A percentile compares a stretch with the other conserved stretches of the same genome.
Evolutionary conservation across 2,329 filamentous ascomycete genomes (phyloP).

Genomic region (Lasiodiplodia sp.): DNA sequence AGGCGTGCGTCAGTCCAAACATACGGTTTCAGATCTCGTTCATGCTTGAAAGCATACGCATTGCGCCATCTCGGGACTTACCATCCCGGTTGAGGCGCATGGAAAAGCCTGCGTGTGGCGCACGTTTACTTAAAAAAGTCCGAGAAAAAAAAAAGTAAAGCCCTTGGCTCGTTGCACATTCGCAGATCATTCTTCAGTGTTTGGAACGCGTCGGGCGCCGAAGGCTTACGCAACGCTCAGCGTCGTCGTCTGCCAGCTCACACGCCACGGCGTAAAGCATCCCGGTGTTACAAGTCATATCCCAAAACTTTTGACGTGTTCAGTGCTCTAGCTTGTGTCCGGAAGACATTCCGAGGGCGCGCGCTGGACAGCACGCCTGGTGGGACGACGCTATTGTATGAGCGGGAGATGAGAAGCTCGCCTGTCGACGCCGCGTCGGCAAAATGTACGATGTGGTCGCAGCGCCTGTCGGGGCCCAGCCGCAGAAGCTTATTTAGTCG

Average conservation of each 20-base stretch:
- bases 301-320: not conserved
- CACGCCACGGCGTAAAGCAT: slow-evolving; percentile 2
- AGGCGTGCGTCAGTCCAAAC: slow-evolving; percentile 3
- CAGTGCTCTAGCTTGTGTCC: slow-evolving; percentile 11
- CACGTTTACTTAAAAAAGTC: not conserved
- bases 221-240: slow-evolving; percentile 20
- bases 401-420: slow-evolving; percentile 24
- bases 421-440: slow-evolving; percentile 17
- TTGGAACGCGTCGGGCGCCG: not conserved
- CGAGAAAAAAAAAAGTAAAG: not conserved
- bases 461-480: slow-evolving; percentile 7
- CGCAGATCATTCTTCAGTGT: slow-evolving; percentile 6
- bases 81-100: slow-evolving; percentile 9
- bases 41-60: slow-evolving; percentile 9
- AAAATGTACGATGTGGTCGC: slow-evolving; percentile 16
- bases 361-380: not conserved
- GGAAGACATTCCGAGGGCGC: slow-evolving; percentile 14
- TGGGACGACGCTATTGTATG: slow-evolving; percentile 2
- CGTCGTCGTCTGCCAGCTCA: not conserved
- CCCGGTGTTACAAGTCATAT: slow-evolving; percentile 26
- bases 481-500: slow-evolving; percentile 20
- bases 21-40: slow-evolving; percentile 6
- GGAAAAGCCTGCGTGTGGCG: not conserved
- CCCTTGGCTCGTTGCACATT: slow-evolving; percentile 1
- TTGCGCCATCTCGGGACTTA: slow-evolving; percentile 19